These are phyloP conservation scores for Punica granatum DNA, from an alignment of 345 rosid genomes.

Conservation along the genomic window DNA sequence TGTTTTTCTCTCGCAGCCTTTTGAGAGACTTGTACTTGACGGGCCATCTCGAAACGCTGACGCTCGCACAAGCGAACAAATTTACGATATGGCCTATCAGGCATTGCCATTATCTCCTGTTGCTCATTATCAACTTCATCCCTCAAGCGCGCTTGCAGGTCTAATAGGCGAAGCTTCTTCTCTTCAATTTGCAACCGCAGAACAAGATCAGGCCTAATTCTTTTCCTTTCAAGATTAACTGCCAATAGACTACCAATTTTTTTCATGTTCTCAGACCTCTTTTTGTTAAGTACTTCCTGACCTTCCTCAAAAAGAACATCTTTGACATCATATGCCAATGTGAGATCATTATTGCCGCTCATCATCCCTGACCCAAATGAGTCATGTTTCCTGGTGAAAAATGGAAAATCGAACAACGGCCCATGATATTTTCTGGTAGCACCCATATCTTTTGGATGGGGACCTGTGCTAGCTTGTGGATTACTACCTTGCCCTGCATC, in stretches of 20 bases:
- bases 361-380: conserved; percentile 62
- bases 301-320: conserved; percentile 94
- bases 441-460: conserved; percentile 66
- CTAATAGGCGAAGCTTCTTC: conserved; percentile 74
- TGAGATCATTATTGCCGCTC: conserved; percentile 70
- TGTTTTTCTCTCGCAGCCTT: conserved; percentile 89
- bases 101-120: conserved; percentile 98
- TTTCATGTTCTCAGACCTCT: conserved; percentile 70
- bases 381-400: conserved; percentile 93
- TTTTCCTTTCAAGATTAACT: conserved; percentile 86
- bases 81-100: conserved; percentile 95
- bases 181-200: conserved; percentile 95
- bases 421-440: conserved; percentile 94
- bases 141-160: conserved; percentile 78
- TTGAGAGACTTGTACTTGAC: conserved; percentile 85
- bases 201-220: conserved; percentile 98
- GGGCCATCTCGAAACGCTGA: conserved; percentile 80
- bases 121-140: conserved; percentile 92
- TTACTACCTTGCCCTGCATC: conserved; percentile 67
- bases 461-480: conserved; percentile 38
- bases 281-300: conserved; percentile 61
- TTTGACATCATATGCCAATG: conserved; percentile 78
- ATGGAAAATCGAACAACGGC: conserved; percentile 95
- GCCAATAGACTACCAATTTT: conserved; percentile 76
- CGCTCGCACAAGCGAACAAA: conserved; percentile 97